A percentile compares a stretch with the other conserved stretches of the same genome.
phyloP scores from a whole-genome alignment of 177 flowering plant species.

The Telopea speciosissima region DNA sequence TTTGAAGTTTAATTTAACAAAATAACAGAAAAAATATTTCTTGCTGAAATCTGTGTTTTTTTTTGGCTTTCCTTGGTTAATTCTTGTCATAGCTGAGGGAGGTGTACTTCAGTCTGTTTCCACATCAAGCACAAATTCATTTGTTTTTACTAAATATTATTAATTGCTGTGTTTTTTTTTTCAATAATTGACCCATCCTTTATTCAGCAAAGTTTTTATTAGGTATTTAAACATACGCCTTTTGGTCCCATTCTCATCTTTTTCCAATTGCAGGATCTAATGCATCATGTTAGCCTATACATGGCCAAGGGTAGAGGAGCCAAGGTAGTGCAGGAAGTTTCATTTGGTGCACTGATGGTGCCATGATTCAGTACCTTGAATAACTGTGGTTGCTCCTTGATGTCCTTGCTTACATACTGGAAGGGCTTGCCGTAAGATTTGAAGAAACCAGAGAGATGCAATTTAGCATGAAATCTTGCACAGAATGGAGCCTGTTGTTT shows the following conservation, averaged over 20 bases:
- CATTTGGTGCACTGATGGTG: constrained; percentile 19
- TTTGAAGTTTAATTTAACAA: too few species aligned
- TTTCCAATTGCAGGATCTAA: constrained; percentile 37
- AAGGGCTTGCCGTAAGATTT: background rate
- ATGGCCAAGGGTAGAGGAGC: constrained; percentile 75
- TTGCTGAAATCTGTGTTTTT: too few species aligned
- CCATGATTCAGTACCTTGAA: constrained; percentile 4
- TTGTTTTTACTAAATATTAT: background rate
- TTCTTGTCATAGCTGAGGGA: background rate
- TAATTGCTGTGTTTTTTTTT: background rate
- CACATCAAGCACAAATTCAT: background rate
- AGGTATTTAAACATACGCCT: background rate
- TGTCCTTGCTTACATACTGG: background rate
- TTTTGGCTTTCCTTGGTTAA: too few species aligned
- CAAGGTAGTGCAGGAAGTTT: constrained; percentile 55
- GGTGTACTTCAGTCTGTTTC: background rate
- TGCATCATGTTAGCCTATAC: constrained; percentile 74
- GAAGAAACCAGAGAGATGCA: background rate
- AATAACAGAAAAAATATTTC: too few species aligned
- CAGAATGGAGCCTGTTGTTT: too few species aligned
- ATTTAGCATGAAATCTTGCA: too few species aligned
- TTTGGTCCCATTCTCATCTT: background rate
- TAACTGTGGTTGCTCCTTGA: background rate
- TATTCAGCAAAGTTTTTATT: background rate
- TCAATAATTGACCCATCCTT: background rate